Evolutionary conservation across 2,329 filamentous ascomycete genomes (phyloP).

Genomic region (Orbilia javanica): DNA sequence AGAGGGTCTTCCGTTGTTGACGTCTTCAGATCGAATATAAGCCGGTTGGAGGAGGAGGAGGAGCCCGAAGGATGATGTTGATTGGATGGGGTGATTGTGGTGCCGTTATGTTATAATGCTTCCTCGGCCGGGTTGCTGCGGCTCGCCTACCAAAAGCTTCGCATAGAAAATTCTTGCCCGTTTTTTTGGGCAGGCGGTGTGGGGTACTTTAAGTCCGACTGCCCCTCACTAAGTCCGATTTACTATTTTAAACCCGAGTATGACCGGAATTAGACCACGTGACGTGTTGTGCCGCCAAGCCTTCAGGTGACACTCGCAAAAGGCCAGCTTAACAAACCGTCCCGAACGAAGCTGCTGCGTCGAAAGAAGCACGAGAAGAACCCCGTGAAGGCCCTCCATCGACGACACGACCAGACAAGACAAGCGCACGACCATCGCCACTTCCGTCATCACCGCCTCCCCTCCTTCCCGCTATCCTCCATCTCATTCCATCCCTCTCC

Average conservation of each 20-base stretch:
- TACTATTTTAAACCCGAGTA: conserved; percentile 4
- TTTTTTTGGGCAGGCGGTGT: conserved; percentile 14
- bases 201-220: conserved; percentile 26
- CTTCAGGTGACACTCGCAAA: conserved; percentile 31
- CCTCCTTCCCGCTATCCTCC: background rate
- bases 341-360: conserved; percentile 33
- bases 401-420: conserved; percentile 19
- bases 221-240: background rate
- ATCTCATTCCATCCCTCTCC: background rate
- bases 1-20: background rate
- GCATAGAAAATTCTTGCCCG: conserved; percentile 33
- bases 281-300: conserved; percentile 32
- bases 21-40: conserved; percentile 14
- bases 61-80: conserved; percentile 22
- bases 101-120: background rate
- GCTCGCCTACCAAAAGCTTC: conserved; percentile 5
- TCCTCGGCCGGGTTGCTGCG: conserved; percentile 37
- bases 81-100: conserved; percentile 57
- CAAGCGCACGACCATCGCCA: conserved; percentile 35
- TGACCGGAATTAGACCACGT: conserved; percentile 2
- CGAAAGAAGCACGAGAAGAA: conserved; percentile 32
- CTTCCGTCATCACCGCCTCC: conserved; percentile 19
- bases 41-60: background rate
- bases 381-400: conserved; percentile 17
- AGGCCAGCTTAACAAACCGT: conserved; percentile 57